These are phyloP conservation scores for Apiospora saccharicola DNA, from an alignment of 2,329 filamentous ascomycete species.

Conservation along the genomic window DNA sequence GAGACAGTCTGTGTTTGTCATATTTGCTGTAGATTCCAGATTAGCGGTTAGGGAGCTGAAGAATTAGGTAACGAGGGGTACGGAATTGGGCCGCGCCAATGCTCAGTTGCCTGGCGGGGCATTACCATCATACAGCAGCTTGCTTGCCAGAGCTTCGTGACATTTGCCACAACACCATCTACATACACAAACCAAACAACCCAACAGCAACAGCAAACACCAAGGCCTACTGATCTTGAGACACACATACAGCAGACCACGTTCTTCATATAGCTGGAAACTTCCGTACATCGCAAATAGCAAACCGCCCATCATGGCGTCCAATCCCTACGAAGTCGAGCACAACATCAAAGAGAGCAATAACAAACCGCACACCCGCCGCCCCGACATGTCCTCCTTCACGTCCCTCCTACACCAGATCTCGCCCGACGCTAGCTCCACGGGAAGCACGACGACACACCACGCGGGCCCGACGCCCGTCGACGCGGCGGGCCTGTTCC, in stretches of 20 bases:
- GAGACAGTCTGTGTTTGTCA: no score
- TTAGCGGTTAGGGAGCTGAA: not conserved
- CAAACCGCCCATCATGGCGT: constrained; percentile 38
- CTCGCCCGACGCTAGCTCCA: not conserved
- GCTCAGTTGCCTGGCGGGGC: constrained; percentile 12
- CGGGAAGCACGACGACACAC: constrained; percentile 48
- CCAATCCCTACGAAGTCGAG: constrained; percentile 58
- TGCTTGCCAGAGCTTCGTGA: not conserved
- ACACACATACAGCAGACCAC: no score
- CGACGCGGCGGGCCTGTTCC: constrained; percentile 64
- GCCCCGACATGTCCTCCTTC: constrained; percentile 71
- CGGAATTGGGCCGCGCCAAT: constrained; percentile 16
- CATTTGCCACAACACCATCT: constrained; percentile 11
- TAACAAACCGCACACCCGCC: constrained; percentile 49
- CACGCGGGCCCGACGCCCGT: constrained; percentile 64
- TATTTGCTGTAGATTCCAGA: no score
- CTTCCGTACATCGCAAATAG: not conserved
- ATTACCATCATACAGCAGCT: not conserved
- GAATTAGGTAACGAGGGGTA: constrained; percentile 18
- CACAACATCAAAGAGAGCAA: constrained; percentile 64
- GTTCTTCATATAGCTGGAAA: not conserved
- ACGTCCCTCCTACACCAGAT: constrained; percentile 33
- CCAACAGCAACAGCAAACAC: not conserved
- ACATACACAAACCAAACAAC: not conserved
- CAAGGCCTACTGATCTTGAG: not conserved